phyloP scores from a whole-genome alignment of 2,329 filamentous ascomycete species.

The Monosporascus sp. region DNA sequence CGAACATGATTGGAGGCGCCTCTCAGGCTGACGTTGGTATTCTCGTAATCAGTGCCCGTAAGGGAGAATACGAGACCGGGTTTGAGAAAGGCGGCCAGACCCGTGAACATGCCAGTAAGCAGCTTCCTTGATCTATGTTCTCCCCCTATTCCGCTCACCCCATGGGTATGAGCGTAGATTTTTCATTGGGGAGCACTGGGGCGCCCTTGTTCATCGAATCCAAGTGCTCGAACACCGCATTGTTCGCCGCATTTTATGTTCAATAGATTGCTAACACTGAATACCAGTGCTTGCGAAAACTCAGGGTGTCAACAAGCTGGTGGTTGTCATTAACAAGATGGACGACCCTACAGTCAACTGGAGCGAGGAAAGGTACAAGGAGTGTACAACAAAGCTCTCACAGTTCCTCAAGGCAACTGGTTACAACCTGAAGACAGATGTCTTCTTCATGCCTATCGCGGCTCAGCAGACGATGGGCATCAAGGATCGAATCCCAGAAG shows the following conservation, averaged over 20 bases:
- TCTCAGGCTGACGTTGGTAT: constrained; percentile 93
- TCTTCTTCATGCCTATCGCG: constrained; percentile 94
- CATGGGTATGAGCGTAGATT: too few species aligned
- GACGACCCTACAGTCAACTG: constrained; percentile 95
- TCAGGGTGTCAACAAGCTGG: constrained; percentile 93
- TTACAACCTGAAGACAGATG: constrained; percentile 89
- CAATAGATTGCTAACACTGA: neutral
- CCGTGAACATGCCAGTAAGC: constrained; percentile 74
- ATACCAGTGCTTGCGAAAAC: constrained; percentile 78
- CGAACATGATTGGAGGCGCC: constrained; percentile 95
- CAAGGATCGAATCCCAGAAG: constrained; percentile 79
- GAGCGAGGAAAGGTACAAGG: constrained; percentile 87
- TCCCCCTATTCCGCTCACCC: too few species aligned
- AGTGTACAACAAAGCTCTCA: constrained; percentile 84
- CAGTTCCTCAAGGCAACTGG: constrained; percentile 88
- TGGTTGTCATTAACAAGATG: constrained; percentile 99
- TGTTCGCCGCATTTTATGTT: too few species aligned
- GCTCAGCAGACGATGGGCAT: constrained; percentile 83
- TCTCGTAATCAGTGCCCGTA: constrained; percentile 91
- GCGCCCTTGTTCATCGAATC: too few species aligned
- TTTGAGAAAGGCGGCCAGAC: constrained; percentile 96
- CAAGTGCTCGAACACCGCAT: too few species aligned
- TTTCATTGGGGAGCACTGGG: too few species aligned
- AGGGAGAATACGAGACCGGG: constrained; percentile 97
- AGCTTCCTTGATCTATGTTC: neutral